phyloP scores from a whole-genome alignment of 495 filamentous ascomycete genomes.

The Tuber borchii region DNA sequence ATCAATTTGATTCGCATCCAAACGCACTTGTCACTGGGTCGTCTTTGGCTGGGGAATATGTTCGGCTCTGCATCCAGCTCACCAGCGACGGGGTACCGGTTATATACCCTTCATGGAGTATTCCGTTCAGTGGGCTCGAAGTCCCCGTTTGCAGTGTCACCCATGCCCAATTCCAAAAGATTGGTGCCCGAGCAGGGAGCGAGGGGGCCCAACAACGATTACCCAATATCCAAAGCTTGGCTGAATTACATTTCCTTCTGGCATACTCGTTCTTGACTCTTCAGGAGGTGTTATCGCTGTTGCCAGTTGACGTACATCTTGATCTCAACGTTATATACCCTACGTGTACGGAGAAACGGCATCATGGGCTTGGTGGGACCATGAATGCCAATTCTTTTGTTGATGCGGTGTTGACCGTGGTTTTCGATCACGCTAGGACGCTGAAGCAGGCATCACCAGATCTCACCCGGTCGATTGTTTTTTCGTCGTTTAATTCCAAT shows the following conservation, averaged over 20 bases:
- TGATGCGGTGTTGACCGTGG: constrained; percentile 71
- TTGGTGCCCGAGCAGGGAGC: constrained; percentile 53
- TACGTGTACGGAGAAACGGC: constrained; percentile 60
- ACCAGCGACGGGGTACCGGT: constrained; percentile 82
- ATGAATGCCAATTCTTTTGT: constrained; percentile 80
- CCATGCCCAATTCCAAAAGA: constrained; percentile 61
- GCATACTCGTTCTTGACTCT: constrained; percentile 69
- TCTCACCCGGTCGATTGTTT: constrained; percentile 75
- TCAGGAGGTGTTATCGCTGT: constrained; percentile 61
- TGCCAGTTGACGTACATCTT: constrained; percentile 72
- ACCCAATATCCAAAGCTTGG: constrained; percentile 50
- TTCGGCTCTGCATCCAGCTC: constrained; percentile 81
- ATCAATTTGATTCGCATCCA: constrained; percentile 73
- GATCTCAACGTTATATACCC: constrained; percentile 85
- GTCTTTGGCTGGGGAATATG: constrained; percentile 86
- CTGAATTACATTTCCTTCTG: constrained; percentile 60
- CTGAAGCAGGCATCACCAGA: constrained; percentile 62
- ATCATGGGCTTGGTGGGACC: constrained; percentile 60
- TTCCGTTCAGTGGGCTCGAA: constrained; percentile 70
- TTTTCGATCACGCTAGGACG: constrained; percentile 83
- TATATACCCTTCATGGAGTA: constrained; percentile 73
- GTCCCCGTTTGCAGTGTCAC: constrained; percentile 71
- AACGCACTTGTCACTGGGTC: constrained; percentile 88
- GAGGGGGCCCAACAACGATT: constrained; percentile 41
- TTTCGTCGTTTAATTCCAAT: constrained; percentile 80